Evolutionary conservation across 208 protist species (phyloP).

Genomic region (Wallacemonas rigidus): DNA sequence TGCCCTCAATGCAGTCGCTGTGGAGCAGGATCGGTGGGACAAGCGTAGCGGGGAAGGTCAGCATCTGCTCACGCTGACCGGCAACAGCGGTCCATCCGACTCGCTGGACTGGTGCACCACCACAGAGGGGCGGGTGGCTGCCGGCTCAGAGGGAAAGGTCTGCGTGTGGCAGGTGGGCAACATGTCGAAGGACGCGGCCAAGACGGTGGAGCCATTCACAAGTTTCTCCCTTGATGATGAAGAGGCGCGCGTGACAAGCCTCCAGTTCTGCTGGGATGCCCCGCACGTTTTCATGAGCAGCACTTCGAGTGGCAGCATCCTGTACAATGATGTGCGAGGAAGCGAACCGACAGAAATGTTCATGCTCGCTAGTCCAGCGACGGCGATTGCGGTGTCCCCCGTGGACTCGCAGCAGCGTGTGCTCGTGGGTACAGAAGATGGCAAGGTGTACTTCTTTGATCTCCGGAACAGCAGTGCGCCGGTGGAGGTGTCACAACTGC

Average conservation of each 20-base stretch:
- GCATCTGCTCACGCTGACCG: constrained; percentile 76
- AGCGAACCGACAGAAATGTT: constrained; percentile 48
- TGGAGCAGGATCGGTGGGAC: constrained; percentile 89
- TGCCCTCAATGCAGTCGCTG: constrained; percentile 60
- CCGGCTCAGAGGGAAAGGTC: constrained; percentile 58
- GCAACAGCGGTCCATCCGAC: constrained; percentile 56
- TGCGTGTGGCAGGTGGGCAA: constrained; percentile 81
- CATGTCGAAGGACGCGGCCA: constrained; percentile 65
- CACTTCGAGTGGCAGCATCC: constrained; percentile 47
- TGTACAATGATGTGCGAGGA: constrained; percentile 56
- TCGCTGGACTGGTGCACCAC: constrained; percentile 79
- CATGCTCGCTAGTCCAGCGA: constrained; percentile 37
- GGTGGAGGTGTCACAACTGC: constrained; percentile 46
- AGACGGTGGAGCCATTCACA: constrained; percentile 46
- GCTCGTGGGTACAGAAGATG: constrained; percentile 58
- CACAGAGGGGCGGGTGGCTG: constrained; percentile 55
- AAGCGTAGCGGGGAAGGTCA: constrained; percentile 72
- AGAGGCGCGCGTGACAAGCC: constrained; percentile 49
- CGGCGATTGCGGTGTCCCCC: constrained; percentile 53
- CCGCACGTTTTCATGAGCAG: constrained; percentile 49
- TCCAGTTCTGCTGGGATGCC: constrained; percentile 69
- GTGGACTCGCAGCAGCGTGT: constrained; percentile 51
- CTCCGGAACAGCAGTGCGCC: constrained; percentile 55
- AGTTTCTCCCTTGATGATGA: constrained; percentile 51
- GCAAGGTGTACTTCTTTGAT: constrained; percentile 71